These are phyloP conservation scores for Linaria vulgaris DNA, from an alignment of 257 asterid genomes.

Conservation along the genomic window DNA sequence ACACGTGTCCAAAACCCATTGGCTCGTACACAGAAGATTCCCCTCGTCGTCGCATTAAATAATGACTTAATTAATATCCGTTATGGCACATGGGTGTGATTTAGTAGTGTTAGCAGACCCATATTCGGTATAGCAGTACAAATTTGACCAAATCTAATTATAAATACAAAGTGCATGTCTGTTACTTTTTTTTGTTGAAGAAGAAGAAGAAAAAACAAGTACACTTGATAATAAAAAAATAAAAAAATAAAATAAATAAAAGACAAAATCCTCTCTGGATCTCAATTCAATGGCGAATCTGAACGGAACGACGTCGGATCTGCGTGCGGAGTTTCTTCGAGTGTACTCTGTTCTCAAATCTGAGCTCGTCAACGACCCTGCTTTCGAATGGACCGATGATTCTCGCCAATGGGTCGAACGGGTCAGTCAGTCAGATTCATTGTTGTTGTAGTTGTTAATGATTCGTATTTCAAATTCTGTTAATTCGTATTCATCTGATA, in stretches of 20 bases:
- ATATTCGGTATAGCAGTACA: neutral
- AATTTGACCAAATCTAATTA: neutral
- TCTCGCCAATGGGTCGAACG: constrained; percentile 70
- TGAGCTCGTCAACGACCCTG: constrained; percentile 54
- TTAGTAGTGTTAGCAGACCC: neutral
- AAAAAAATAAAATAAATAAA: neutral
- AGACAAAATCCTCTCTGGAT: neutral
- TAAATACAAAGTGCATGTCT: neutral
- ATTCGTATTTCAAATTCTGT: neutral
- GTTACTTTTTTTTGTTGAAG: neutral
- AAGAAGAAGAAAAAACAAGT: neutral
- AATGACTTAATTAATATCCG: too few species aligned
- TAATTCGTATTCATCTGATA: neutral
- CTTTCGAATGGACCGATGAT: constrained; percentile 56
- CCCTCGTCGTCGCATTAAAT: too few species aligned
- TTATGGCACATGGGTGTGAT: too few species aligned
- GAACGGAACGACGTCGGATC: constrained; percentile 30
- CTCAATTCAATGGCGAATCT: constrained; percentile 24
- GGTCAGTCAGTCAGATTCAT: constrained; percentile 29
- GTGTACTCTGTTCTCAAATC: constrained; percentile 58
- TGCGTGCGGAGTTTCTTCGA: constrained; percentile 36
- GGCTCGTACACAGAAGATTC: too few species aligned
- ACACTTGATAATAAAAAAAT: neutral
- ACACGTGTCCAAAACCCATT: neutral
- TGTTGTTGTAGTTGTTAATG: neutral